phyloP scores from a whole-genome alignment of 2,329 filamentous ascomycete species.

The Colletotrichum tanaceti region DNA sequence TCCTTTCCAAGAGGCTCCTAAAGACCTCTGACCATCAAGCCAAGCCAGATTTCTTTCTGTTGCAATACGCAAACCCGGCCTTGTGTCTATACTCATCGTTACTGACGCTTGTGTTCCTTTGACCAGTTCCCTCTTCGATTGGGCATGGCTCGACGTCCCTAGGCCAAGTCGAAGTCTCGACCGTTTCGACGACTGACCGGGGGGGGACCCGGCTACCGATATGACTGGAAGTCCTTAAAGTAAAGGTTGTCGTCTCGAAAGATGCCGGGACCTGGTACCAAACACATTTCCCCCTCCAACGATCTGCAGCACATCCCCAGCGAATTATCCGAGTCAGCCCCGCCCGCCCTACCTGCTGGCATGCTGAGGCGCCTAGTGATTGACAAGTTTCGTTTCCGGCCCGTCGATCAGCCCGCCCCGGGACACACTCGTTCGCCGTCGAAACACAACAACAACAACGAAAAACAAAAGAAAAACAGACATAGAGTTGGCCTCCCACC shows the following conservation, averaged over 20 bases:
- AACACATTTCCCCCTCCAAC: not conserved
- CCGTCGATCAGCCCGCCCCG: not conserved
- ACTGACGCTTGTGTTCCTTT: not conserved
- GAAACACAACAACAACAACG: too few relatives aligned
- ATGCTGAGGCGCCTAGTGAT: not conserved
- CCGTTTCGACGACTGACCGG: constrained; percentile 33
- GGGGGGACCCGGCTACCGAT: constrained; percentile 7
- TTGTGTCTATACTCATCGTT: not conserved
- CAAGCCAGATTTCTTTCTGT: not conserved
- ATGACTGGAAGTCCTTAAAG: too few relatives aligned
- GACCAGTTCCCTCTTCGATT: not conserved
- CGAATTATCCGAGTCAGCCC: constrained; percentile 11
- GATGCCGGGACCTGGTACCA: not conserved
- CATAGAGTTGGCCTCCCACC: not conserved
- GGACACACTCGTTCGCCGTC: not conserved
- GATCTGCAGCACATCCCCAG: constrained; percentile 19
- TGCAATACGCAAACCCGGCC: not conserved
- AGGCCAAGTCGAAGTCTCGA: constrained; percentile 18
- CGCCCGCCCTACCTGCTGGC: too few relatives aligned
- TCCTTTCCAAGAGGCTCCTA: too few relatives aligned
- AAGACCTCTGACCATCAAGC: not conserved
- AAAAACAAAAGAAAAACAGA: too few relatives aligned
- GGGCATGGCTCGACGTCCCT: constrained; percentile 12
- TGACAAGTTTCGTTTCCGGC: not conserved
- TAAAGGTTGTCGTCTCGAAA: not conserved